Evolutionary conservation across 148 eudicot species (phyloP), one percentile per base, ranked within the genome.

Genomic region (Vaccinium myrtillus): DNA sequence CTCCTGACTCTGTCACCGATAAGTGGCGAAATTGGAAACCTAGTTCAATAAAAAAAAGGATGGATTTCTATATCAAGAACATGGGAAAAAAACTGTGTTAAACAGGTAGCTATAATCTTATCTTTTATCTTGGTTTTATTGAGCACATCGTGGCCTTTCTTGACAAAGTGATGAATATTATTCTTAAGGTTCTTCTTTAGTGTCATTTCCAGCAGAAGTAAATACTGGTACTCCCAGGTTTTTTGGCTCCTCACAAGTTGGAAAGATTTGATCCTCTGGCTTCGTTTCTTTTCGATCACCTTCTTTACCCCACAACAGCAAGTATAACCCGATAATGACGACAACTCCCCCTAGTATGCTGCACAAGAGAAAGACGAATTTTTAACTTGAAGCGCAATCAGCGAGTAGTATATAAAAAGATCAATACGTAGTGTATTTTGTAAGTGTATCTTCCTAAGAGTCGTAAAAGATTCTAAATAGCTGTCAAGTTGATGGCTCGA

Each of bases 261-360:
- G 25, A 69, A 53, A 18, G 10, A 87, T 49, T 83, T 78, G 83
- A 82, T 89, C 87, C 79, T 75, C 83, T 51, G 77, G 71, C 76
- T 82, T 91, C 53, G 65, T 59, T 32, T 59, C 84, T 75, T 86
- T 83, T 82, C 76, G 78, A 19, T 90, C 86, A 56, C 84, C 83
- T 83, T 91, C 95, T 86, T 93, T 93, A 19, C 96, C 96, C 96
- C 95, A 93, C 69, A 93, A 71, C 76, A 92, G 87, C 83, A 93
- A 76, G 85, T 94, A 91, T 82, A 95, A 88, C 65, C 96, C 96
- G 19, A 87, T 2, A 80, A 95, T 88, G 74, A 93, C 91, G 5
- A 89, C 81, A 43, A 63, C 75, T 79, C 91, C 98, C 48, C 96
- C 98, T 46, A 89, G 27, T 78, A 95, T 84, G 77, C 96, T 95